Evolutionary conservation across 371 early-diverging fungal species (phyloP), one percentile per base, ranked within the genome.

Genomic region (Mortierella sp.): DNA sequence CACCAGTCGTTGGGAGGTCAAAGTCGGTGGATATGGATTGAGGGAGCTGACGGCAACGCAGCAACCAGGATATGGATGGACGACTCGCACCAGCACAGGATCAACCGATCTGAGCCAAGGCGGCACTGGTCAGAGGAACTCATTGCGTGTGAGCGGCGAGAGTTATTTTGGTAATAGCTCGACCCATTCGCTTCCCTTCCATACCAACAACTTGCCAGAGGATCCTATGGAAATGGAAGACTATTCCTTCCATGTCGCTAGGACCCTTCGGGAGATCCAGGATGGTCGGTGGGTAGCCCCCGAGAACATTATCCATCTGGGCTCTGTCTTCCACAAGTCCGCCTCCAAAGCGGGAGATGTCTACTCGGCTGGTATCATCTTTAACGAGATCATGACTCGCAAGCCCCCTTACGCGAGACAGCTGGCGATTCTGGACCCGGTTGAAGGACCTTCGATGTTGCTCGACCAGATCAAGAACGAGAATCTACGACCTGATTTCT

Each of bases 1-100:
- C 37, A 88, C 91, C 13, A 89, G 90, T 34, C 88, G 89, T 16
- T 91, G 90, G 91, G 91, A 91, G 48, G 84, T 91, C n/a, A 91
- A 91, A 73, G 86, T 91, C 34, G 85, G 89, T 6, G 90, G 90
- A 34, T 91, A 90, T 79, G 91, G 91, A 9, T 55, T 91, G 24
- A 53, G 72, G 10, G 73, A 81, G 19, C 81, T 89, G 40, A 75
- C 75, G 11, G 87, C 79, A 8, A 74, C 87, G 0, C 88, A 88
- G 50, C 75, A 77, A 0, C 72, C 78, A 5, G 67, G 71, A 40
- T 79, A 73, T 24, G 77, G 75, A 59, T 59, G 74, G 10, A 28
- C 43, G n/a, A 34, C 75, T 64, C 67, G 61, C 46, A 67, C n/a
- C 21, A 28, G 8, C 24, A 26, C 76, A 34, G 81, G 74, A 44